These are phyloP conservation scores for Botryotinia narcissicola DNA, from an alignment of 2,329 filamentous ascomycete species.

Conservation along the genomic window DNA sequence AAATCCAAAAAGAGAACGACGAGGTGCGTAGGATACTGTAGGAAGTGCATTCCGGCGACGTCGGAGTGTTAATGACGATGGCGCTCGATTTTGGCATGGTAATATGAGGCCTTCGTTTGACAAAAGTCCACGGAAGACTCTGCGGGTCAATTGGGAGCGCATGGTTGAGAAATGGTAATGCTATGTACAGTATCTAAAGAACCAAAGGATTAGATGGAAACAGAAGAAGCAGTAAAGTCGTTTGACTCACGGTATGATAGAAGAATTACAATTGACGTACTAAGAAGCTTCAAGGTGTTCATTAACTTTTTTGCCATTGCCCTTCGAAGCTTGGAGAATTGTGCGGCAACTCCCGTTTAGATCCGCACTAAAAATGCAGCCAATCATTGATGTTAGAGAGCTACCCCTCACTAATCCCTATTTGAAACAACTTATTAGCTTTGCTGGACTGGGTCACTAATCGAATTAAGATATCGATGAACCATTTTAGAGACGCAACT, in stretches of 20 bases:
- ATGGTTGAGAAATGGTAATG: constrained; percentile 40
- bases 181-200: constrained; percentile 24
- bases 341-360: constrained; percentile 21
- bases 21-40: constrained; percentile 37
- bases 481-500: neutral
- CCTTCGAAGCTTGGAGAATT: neutral
- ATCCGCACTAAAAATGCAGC: neutral
- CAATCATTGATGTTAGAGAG: neutral
- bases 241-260: neutral
- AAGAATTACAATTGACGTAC: neutral
- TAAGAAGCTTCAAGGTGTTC: constrained; percentile 7
- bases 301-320: constrained; percentile 7
- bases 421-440: neutral
- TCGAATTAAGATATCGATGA: neutral
- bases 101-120: constrained; percentile 46
- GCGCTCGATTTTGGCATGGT: constrained; percentile 35
- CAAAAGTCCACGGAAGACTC: constrained; percentile 56
- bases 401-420: constrained; percentile 14
- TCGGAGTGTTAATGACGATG: constrained; percentile 33
- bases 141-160: constrained; percentile 59
- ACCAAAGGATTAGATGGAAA: neutral
- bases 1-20: constrained; percentile 54
- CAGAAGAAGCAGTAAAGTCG: neutral
- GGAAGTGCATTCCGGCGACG: constrained; percentile 24
- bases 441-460: neutral